Evolutionary conservation across 495 filamentous ascomycete genomes (phyloP), one percentile per base, ranked within the genome.

Genomic region (Apodospora peruviana): DNA sequence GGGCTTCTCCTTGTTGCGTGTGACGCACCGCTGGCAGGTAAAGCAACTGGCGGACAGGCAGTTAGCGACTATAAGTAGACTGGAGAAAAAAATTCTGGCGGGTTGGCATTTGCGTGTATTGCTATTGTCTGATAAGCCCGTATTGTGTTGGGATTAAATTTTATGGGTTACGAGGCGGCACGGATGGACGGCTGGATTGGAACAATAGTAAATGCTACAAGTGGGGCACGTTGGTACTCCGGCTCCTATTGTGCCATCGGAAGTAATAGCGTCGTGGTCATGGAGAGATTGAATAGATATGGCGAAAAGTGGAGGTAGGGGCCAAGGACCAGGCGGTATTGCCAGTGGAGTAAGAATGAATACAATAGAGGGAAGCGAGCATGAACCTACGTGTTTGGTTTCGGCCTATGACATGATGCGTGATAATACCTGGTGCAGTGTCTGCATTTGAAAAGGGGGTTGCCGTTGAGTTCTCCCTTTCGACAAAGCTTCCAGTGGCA

Each of bases 21-120:
- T 37, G 42, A 56, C 14, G 27, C 57, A 59, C 19, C 38, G 43
- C 46, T 56, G 52, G 44, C 49, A 59, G 46, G 47, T 46, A 51
- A 45, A 53, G 35, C 48, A 21, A 19, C 35, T 52, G 44, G 10
- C 21, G 19, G 18, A 7, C 5, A 1, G 39, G 7, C 4, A n/a
- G 36, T 45, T 37, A 37, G 20, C 36, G 43, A 25, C 25, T 52
- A 16, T 24, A 23, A 16, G 14, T 20, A 43, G 36, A n/a, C 16
- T 38, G 16, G 18, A 25, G 29, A 40, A 21, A 23, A 18, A 38
- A 38, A 17, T 8, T 38, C 8, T 5, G 16, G 5, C 5, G 36
- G 16, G 9, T 32, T 32, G 27, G 7, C 27, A 7, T 32, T 32
- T 7, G 27, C 14, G 27, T 32, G 27, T 32, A 32, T 7, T 14